These are phyloP conservation scores for Cucurbita maxima DNA, from an alignment of 306 rosid genomes.

Conservation along the genomic window DNA sequence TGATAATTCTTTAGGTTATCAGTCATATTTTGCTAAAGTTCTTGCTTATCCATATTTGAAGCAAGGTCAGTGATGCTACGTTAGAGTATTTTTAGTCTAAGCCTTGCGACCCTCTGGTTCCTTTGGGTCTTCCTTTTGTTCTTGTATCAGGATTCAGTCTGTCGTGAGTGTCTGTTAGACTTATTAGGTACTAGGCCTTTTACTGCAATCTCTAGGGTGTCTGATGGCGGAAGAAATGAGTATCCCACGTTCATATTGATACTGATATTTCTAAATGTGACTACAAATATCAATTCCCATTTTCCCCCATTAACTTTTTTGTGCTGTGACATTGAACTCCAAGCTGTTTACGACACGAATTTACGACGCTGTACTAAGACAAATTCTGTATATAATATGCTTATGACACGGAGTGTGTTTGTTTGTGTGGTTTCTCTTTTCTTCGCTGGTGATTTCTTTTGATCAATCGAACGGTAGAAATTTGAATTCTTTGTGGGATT, in stretches of 20 bases:
- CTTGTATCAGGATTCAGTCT: background rate
- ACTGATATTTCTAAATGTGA: background rate
- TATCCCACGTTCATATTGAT: background rate
- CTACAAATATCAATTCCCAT: background rate
- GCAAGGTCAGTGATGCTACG: background rate
- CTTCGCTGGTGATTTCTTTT: background rate
- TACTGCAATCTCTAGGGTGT: background rate
- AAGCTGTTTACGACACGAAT: background rate
- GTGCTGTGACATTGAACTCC: background rate
- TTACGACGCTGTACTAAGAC: no score
- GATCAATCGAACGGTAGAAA: background rate
- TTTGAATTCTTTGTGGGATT: background rate
- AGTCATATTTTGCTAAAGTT: slow-evolving; percentile 34
- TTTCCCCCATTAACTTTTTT: background rate
- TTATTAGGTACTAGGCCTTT: background rate
- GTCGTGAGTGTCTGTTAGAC: background rate
- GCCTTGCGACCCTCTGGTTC: background rate
- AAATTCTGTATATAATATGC: background rate
- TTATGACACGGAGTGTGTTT: no score
- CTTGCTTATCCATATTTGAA: slow-evolving; percentile 17
- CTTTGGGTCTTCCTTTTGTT: background rate
- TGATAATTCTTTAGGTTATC: slow-evolving; percentile 59
- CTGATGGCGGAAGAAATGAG: background rate
- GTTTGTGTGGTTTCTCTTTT: background rate
- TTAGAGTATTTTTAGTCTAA: background rate